Evolutionary conservation across 305 asterid species (phyloP).

Genomic region (Plantago coronopus): DNA sequence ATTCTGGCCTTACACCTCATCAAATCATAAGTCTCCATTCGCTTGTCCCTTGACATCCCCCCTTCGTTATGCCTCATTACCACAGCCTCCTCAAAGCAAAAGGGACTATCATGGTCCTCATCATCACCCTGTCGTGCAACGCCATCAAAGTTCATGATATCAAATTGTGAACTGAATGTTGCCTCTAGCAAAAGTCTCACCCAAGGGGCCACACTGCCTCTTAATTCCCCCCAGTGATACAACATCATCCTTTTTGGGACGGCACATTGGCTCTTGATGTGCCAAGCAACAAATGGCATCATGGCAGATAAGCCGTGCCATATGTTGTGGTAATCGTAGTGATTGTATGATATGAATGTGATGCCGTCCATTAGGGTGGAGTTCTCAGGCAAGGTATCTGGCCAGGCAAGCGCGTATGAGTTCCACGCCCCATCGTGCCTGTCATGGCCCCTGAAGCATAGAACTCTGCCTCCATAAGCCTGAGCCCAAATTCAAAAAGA

Average conservation of each 20-base stretch:
- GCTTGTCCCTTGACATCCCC: constrained; percentile 37
- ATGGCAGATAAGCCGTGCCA: constrained; percentile 58
- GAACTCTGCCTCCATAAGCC: constrained; percentile 38
- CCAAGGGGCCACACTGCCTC: constrained; percentile 48
- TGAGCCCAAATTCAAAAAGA: constrained; percentile 25
- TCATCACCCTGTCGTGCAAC: constrained; percentile 24
- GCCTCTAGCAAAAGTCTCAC: constrained; percentile 32
- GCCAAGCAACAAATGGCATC: constrained; percentile 53
- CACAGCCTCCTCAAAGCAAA: constrained; percentile 55
- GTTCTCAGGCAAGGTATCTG: constrained; percentile 38
- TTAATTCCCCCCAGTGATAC: constrained; percentile 55
- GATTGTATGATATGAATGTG: constrained; percentile 46
- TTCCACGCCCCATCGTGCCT: constrained; percentile 43
- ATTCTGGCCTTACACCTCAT: constrained; percentile 50
- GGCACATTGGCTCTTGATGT: constrained; percentile 40
- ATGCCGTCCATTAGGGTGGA: constrained; percentile 43
- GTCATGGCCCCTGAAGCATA: constrained; percentile 45
- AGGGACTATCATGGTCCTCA: constrained; percentile 24
- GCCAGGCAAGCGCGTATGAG: constrained; percentile 62
- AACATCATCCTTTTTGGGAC: constrained; percentile 46
- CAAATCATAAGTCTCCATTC: constrained; percentile 39
- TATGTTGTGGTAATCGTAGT: constrained; percentile 41
- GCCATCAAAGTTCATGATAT: constrained; percentile 26
- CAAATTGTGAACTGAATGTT: constrained; percentile 16
- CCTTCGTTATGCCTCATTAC: constrained; percentile 59